phyloP scores from a whole-genome alignment of 1,139 yeast genomes.

The Yamadazyma blattariae region DNA sequence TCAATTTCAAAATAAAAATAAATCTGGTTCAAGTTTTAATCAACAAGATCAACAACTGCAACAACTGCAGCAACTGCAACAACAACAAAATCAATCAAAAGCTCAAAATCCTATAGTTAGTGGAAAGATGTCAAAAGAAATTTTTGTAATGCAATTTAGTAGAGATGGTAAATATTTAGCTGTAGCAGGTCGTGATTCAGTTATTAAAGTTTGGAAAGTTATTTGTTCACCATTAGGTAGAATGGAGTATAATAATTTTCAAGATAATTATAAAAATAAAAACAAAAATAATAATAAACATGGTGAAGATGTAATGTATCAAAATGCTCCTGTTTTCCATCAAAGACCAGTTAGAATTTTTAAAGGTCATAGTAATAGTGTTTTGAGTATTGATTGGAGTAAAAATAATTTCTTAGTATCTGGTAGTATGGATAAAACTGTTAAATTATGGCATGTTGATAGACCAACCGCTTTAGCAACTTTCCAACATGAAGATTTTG shows the following conservation, averaged over 20 bases:
- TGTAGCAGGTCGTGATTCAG: slow-evolving; percentile 74
- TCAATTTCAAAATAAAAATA: not conserved
- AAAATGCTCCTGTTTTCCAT: slow-evolving; percentile 78
- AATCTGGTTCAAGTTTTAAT: not conserved
- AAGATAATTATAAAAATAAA: slow-evolving; percentile 2
- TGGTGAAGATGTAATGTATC: slow-evolving; percentile 19
- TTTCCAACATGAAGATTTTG: slow-evolving; percentile 76
- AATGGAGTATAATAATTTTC: slow-evolving; percentile 34
- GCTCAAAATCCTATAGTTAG: slow-evolving; percentile 6
- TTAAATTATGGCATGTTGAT: slow-evolving; percentile 81
- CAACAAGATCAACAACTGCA: too few relatives aligned
- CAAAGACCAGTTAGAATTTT: slow-evolving; percentile 62
- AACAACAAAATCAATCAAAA: not conserved
- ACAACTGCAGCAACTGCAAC: too few relatives aligned
- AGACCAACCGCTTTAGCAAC: slow-evolving; percentile 60
- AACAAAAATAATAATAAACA: slow-evolving; percentile 8
- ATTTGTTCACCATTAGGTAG: slow-evolving; percentile 67
- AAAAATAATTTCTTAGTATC: slow-evolving; percentile 77
- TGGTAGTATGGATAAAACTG: slow-evolving; percentile 86
- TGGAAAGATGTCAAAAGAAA: slow-evolving; percentile 37
- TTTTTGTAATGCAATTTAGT: slow-evolving; percentile 73
- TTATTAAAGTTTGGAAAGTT: slow-evolving; percentile 76
- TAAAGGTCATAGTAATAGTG: slow-evolving; percentile 66
- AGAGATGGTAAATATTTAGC: slow-evolving; percentile 81
- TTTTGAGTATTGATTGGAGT: slow-evolving; percentile 83